phyloP scores from a whole-genome alignment of 2,329 filamentous ascomycete species.

The Clonostachys rosea region DNA sequence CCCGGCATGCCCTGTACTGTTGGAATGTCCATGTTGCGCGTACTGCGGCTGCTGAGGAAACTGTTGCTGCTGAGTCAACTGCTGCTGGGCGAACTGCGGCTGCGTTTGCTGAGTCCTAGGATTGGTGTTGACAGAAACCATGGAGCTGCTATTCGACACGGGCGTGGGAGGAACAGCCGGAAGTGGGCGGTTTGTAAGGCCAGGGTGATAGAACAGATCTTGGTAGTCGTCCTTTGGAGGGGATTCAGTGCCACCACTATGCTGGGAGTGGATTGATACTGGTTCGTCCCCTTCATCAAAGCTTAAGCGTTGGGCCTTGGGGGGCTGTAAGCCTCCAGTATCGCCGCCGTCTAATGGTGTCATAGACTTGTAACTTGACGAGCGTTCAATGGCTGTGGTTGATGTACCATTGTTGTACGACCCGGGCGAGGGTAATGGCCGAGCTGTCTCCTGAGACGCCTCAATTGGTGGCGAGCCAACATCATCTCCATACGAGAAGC shows the following conservation, averaged over 20 bases:
- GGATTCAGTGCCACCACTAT: slow-evolving; percentile 57
- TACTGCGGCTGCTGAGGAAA: neutral
- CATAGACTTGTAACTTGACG: too few relatives aligned
- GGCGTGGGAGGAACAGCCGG: slow-evolving; percentile 53
- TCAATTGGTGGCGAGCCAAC: slow-evolving; percentile 28
- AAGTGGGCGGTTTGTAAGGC: slow-evolving; percentile 61
- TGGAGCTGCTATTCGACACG: slow-evolving; percentile 55
- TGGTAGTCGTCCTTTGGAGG: slow-evolving; percentile 70
- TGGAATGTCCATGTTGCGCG: neutral
- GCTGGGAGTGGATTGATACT: slow-evolving; percentile 49
- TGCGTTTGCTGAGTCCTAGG: slow-evolving; percentile 20
- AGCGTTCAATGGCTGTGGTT: too few relatives aligned
- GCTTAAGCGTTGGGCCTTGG: slow-evolving; percentile 69
- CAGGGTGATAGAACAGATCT: slow-evolving; percentile 92
- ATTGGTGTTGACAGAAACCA: slow-evolving; percentile 38
- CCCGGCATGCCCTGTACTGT: slow-evolving; percentile 1
- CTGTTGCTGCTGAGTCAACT: slow-evolving; percentile 1
- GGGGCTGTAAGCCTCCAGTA: slow-evolving; percentile 83
- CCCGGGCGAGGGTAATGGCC: slow-evolving; percentile 40
- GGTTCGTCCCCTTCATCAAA: slow-evolving; percentile 91
- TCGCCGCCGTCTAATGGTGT: slow-evolving; percentile 71
- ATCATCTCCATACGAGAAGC: slow-evolving; percentile 43
- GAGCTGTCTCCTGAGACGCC: slow-evolving; percentile 30
- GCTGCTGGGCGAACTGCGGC: neutral
- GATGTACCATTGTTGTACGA: too few relatives aligned